A percentile compares a stretch with the other conserved stretches of the same genome.
phyloP scores from a whole-genome alignment of 2,329 filamentous ascomycete species.

The Alternaria ventricosa region DNA sequence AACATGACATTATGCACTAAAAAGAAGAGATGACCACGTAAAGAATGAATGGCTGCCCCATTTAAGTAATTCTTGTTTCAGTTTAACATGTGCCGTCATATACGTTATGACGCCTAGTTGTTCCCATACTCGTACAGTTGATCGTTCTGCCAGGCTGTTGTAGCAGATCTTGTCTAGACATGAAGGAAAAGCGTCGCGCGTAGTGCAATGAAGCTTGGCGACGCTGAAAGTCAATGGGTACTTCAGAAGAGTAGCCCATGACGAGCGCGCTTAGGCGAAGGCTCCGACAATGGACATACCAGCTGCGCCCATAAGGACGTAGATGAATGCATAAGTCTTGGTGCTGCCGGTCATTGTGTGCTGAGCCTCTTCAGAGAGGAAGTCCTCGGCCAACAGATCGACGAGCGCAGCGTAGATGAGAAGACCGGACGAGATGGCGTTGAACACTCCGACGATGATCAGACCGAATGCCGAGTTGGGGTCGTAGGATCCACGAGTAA shows the following conservation, averaged over 20 bases:
- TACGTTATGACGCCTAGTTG: neutral
- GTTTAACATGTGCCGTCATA: conserved; percentile 7
- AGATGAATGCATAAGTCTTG: conserved; percentile 61
- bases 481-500: conserved; percentile 64
- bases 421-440: conserved; percentile 69
- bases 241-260: neutral
- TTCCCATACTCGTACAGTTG: conserved; percentile 23
- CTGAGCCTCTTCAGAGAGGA: conserved; percentile 60
- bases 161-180: conserved; percentile 1
- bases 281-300: conserved; percentile 38
- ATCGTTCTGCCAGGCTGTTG: conserved; percentile 2
- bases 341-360: conserved; percentile 59
- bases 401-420: conserved; percentile 69
- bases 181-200: conserved; percentile 1
- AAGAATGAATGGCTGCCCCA: conserved; percentile 46
- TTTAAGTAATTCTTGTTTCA: conserved; percentile 29
- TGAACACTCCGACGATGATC: conserved; percentile 70
- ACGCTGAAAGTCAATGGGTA: neutral
- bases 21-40: conserved; percentile 37
- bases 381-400: conserved; percentile 69
- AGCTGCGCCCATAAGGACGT: conserved; percentile 47
- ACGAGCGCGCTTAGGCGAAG: conserved; percentile 1
- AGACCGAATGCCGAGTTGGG: conserved; percentile 68
- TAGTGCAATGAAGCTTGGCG: conserved; percentile 12
- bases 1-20: conserved; percentile 43